These are phyloP conservation scores for Ustanciosporium gigantosporum DNA, from an alignment of 1,284 basidiomycete genomes.

Conservation along the genomic window DNA sequence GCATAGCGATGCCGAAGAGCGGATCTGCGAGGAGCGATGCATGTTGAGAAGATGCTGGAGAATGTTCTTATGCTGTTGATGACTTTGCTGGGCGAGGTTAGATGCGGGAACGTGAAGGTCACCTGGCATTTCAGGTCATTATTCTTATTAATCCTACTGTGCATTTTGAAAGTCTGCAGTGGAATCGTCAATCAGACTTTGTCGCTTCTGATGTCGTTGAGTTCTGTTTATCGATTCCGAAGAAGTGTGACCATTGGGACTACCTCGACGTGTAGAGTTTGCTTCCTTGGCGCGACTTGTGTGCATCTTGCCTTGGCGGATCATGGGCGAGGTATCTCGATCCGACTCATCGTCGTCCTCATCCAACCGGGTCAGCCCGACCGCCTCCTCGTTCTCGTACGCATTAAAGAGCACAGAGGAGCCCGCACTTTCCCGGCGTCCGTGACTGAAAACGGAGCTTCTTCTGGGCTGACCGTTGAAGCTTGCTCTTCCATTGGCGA, in stretches of 20 bases:
- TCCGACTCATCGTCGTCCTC: slow-evolving; percentile 43
- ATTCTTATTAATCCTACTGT: slow-evolving; percentile 1
- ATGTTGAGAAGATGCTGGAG: not conserved
- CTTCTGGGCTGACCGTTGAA: slow-evolving; percentile 14
- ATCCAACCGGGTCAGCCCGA: slow-evolving; percentile 47
- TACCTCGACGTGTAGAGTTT: too few relatives aligned
- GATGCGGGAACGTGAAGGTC: too few relatives aligned
- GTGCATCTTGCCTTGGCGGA: slow-evolving; percentile 28
- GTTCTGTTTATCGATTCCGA: slow-evolving; percentile 11
- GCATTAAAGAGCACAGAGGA: slow-evolving; percentile 50
- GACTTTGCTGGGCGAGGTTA: too few relatives aligned
- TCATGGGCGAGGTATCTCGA: slow-evolving; percentile 28
- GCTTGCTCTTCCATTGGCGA: slow-evolving; percentile 23
- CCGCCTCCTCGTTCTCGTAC: slow-evolving; percentile 49
- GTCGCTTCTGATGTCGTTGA: slow-evolving; percentile 23
- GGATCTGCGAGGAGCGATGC: not conserved
- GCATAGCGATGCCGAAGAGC: too few relatives aligned
- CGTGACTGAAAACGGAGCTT: slow-evolving; percentile 18
- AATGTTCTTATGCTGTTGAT: not conserved
- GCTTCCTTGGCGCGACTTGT: too few relatives aligned
- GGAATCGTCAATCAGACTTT: slow-evolving; percentile 35
- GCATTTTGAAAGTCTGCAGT: slow-evolving; percentile 10
- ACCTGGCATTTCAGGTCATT: too few relatives aligned
- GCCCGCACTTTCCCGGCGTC: slow-evolving; percentile 28
- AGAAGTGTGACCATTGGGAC: slow-evolving; percentile 4